Base-by-base conservation (phyloP, 1,284 basidiomycete genomes). In the Irpex sp. region DNA sequence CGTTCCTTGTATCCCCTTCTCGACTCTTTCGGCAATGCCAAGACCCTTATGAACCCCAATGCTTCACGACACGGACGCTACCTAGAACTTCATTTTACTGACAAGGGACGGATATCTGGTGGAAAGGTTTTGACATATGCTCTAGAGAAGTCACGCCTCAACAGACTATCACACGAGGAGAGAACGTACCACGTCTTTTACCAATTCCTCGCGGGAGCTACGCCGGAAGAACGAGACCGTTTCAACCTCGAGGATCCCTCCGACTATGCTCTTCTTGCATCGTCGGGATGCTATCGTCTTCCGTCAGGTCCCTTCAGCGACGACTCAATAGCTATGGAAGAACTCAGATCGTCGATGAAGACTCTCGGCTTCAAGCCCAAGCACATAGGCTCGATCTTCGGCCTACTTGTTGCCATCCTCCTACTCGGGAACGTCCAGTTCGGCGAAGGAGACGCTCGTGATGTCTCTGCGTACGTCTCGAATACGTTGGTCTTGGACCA, bases 181-280 rank as follows among this genome's bases (percentile, higher is more conserved):
- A 87, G 95, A 33, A 88, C 91, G 4, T 98, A 90, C 77, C 94
- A 98, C 71, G 84, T 96, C 53, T 96, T 98, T 76, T 96, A 97
- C 78, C 93, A 97, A 76, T 82, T 95, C 65, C 80, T 96, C 14
- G 86, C 93, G 3, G 94, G 94, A 19, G 90, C 92, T 1, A 90
- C 88, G 0, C 79, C 86, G 0, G 79, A 88, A 54, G 94, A 97
- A 72, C 83, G 93, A 5, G 90, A 94, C 66, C 74, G 79, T 19
- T 84, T 90, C 66, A 82, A 81, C 57, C 77, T 96, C 18, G 90
- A 94, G 68, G 95, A 96, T 69, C 83, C 87, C 0, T 91, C 91
- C 0, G 90, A 91, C 61, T 97, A 96, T 71, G 82, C 85, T 0
- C 81, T 96, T 0, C 80, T 97, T 5, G 86, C 91, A 0, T 90